Evolutionary conservation across 2,329 filamentous ascomycete species (phyloP).

Genomic region (Mycosphaerella sp.): DNA sequence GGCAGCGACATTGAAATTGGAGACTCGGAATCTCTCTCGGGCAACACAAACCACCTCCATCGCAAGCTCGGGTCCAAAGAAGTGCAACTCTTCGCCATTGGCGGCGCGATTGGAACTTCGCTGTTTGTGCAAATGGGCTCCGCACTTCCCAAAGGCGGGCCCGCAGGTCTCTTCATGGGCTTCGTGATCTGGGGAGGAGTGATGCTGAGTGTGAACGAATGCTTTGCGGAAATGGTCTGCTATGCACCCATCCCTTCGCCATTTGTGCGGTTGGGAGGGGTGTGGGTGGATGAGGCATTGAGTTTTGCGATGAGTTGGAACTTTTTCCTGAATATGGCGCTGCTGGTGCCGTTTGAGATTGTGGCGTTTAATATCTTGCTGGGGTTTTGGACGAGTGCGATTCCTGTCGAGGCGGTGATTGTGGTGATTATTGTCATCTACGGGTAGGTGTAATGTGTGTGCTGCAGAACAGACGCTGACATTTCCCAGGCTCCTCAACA

Average conservation of each 20-base stretch:
- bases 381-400: slow-evolving; percentile 31
- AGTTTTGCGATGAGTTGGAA: slow-evolving; percentile 43
- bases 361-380: slow-evolving; percentile 38
- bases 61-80: slow-evolving; percentile 13
- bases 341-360: slow-evolving; percentile 47
- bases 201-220: slow-evolving; percentile 16
- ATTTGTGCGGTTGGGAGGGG: slow-evolving; percentile 68
- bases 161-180: slow-evolving; percentile 38
- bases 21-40: not conserved
- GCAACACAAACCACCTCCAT: slow-evolving; percentile 8
- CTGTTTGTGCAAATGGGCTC: slow-evolving; percentile 17
- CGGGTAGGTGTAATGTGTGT: slow-evolving; percentile 30
- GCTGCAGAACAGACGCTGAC: not conserved
- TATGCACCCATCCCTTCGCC: slow-evolving; percentile 69
- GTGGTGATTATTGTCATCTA: slow-evolving; percentile 52
- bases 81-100: slow-evolving; percentile 16
- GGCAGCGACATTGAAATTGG: slow-evolving; percentile 6
- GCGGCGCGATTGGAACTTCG: slow-evolving; percentile 15
- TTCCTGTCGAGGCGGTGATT: slow-evolving; percentile 54
- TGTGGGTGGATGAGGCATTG: slow-evolving; percentile 68
- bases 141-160: slow-evolving; percentile 31
- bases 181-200: slow-evolving; percentile 31
- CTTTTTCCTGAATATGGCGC: slow-evolving; percentile 40
- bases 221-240: slow-evolving; percentile 59
- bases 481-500: slow-evolving; percentile 48